These are phyloP conservation scores for Pneumocystis jirovecii DNA, from an alignment of 1,139 yeast species.

Conservation along the genomic window DNA sequence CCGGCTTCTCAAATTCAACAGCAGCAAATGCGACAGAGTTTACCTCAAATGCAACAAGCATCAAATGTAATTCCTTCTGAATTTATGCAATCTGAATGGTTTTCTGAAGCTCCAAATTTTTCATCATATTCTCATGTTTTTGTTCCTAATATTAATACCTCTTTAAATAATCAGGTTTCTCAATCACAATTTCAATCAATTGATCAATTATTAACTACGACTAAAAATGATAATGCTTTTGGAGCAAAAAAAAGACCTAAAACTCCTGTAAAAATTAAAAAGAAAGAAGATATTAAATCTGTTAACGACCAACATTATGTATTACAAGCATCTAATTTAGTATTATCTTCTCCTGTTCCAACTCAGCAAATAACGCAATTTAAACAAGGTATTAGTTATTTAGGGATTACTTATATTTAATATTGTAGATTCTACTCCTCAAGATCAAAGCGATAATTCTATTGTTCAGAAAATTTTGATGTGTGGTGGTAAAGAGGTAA, in stretches of 20 bases:
- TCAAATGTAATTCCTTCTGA: not conserved
- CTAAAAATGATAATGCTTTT: not conserved
- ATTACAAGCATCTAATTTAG: not conserved
- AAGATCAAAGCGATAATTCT: not conserved
- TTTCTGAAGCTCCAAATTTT: not conserved
- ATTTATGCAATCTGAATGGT: not conserved
- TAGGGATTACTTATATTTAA: not conserved
- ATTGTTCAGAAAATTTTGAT: not conserved
- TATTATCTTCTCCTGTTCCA: not conserved
- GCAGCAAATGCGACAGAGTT: not conserved
- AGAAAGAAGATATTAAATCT: not conserved
- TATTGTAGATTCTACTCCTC: not conserved
- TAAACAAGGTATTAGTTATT: not conserved
- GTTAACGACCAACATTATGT: not conserved
- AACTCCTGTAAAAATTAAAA: not conserved
- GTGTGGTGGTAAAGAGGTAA: not conserved
- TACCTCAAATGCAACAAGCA: not conserved
- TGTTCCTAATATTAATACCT: not conserved
- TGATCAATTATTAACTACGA: not conserved
- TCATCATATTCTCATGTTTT: not conserved
- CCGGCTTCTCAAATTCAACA: not conserved
- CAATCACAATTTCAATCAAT: not conserved
- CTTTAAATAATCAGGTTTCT: not conserved
- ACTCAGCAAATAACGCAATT: not conserved
- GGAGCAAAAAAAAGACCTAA: not conserved